A percentile compares a stretch with the other conserved stretches of the same genome.
Evolutionary conservation across 768 basidiomycete genomes (phyloP).

Genomic region (Collybia nuda): DNA sequence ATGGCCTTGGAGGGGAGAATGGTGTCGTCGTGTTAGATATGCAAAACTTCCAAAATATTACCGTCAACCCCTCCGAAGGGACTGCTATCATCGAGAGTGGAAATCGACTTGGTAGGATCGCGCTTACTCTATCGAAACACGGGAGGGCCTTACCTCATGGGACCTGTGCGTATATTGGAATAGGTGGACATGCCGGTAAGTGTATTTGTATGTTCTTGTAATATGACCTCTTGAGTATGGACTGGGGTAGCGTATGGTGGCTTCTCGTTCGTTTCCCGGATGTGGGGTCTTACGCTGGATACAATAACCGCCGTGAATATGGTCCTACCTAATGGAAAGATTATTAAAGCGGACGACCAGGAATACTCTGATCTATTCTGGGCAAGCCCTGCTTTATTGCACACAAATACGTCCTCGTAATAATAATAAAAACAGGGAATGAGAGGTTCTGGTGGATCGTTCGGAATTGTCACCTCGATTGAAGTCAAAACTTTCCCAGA

Average conservation of each 20-base stretch:
- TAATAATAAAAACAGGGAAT: constrained; percentile 9
- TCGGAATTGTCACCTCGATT: constrained; percentile 19
- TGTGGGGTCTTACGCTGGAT: constrained; percentile 54
- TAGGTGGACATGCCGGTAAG: constrained; percentile 48
- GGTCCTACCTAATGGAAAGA: constrained; percentile 45
- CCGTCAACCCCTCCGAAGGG: constrained; percentile 28
- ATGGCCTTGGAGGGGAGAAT: constrained; percentile 44
- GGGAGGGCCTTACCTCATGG: constrained; percentile 53
- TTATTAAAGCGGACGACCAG: constrained; percentile 33
- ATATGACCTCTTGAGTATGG: neutral
- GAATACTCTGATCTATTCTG: constrained; percentile 51
- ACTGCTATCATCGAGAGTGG: constrained; percentile 42
- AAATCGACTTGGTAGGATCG: constrained; percentile 46
- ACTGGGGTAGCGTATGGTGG: constrained; percentile 40
- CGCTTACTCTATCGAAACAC: constrained; percentile 32
- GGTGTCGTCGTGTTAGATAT: constrained; percentile 48
- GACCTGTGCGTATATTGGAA: constrained; percentile 48
- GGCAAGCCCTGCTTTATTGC: constrained; percentile 23
- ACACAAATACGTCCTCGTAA: neutral
- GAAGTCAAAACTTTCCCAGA: constrained; percentile 16
- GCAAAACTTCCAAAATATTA: constrained; percentile 35
- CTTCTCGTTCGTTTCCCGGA: constrained; percentile 46
- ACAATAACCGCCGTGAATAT: constrained; percentile 37
- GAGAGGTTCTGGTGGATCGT: constrained; percentile 19
- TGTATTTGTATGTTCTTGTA: neutral